These are phyloP conservation scores for Podila epicladia DNA, from an alignment of 192 early-diverging fungal species.

Conservation along the genomic window DNA sequence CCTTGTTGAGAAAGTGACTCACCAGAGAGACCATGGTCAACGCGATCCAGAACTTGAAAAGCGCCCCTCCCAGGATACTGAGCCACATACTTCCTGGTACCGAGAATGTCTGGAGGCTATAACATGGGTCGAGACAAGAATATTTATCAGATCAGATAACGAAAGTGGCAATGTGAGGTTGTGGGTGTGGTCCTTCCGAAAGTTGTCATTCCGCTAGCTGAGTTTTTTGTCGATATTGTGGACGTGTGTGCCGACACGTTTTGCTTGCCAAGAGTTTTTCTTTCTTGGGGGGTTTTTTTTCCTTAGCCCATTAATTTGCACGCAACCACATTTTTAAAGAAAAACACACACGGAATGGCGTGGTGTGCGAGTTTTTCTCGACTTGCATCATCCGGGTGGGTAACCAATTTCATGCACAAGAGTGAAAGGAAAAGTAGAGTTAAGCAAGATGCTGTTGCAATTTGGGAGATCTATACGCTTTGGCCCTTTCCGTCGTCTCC, in stretches of 20 bases:
- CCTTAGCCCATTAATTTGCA: too few species aligned
- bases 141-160: conserved; percentile 6
- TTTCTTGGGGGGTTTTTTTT: too few species aligned
- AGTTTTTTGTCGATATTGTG: too few species aligned
- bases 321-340: background rate
- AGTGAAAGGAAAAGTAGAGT: background rate
- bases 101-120: conserved; percentile 67
- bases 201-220: too few species aligned
- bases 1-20: conserved; percentile 8
- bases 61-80: conserved; percentile 63
- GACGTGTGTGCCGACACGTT: background rate
- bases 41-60: conserved; percentile 63
- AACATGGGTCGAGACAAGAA: conserved; percentile 9
- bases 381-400: background rate
- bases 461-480: too few species aligned
- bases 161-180: too few species aligned
- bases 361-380: background rate
- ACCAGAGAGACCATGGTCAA: conserved; percentile 60
- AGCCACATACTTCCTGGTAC: conserved; percentile 74
- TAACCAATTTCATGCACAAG: background rate
- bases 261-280: background rate
- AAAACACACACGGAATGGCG: background rate
- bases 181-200: too few species aligned
- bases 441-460: too few species aligned
- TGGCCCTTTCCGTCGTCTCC: too few species aligned